Percentiles rank a stretch among this genome's conserved stretches.
phyloP scores from a whole-genome alignment of 2,329 filamentous ascomycete genomes.

The Madurella fahalii region DNA sequence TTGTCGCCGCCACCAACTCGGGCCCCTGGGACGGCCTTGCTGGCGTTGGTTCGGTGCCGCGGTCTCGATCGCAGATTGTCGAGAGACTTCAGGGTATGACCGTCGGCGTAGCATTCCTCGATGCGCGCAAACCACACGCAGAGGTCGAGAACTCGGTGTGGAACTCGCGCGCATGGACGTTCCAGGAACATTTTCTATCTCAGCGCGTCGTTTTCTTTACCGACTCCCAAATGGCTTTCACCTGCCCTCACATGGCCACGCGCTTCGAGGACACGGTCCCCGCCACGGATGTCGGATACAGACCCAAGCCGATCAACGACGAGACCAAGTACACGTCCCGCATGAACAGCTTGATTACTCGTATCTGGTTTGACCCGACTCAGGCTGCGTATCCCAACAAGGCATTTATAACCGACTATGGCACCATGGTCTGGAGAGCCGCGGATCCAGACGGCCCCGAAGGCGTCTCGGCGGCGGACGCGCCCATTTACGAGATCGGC shows the following conservation, averaged over 20 bases:
- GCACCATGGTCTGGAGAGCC: not conserved
- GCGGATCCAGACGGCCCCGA: not conserved
- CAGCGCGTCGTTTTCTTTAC: constrained; percentile 13
- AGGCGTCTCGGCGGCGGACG: not conserved
- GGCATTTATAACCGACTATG: constrained; percentile 4
- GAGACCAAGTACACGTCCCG: not conserved
- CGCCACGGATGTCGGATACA: not conserved
- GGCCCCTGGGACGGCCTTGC: constrained; percentile 9
- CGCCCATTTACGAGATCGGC: constrained; percentile 8
- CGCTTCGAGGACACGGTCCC: constrained; percentile 13
- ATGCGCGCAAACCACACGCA: constrained; percentile 6
- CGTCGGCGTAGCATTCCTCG: constrained; percentile 9
- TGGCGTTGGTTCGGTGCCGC: not conserved
- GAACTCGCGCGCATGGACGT: constrained; percentile 18
- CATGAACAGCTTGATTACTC: not conserved
- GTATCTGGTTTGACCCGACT: constrained; percentile 9
- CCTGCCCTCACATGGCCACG: constrained; percentile 6
- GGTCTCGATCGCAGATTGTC: constrained; percentile 7
- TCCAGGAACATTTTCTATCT: constrained; percentile 11
- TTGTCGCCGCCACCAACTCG: constrained; percentile 11
- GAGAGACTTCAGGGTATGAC: constrained; percentile 7
- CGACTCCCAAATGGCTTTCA: constrained; percentile 12
- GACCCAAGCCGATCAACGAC: constrained; percentile 3
- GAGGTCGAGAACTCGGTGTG: constrained; percentile 12
- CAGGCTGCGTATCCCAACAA: constrained; percentile 11